phyloP scores from a whole-genome alignment of 31 red algal species.

The Bonnemaisonia californica region DNA sequence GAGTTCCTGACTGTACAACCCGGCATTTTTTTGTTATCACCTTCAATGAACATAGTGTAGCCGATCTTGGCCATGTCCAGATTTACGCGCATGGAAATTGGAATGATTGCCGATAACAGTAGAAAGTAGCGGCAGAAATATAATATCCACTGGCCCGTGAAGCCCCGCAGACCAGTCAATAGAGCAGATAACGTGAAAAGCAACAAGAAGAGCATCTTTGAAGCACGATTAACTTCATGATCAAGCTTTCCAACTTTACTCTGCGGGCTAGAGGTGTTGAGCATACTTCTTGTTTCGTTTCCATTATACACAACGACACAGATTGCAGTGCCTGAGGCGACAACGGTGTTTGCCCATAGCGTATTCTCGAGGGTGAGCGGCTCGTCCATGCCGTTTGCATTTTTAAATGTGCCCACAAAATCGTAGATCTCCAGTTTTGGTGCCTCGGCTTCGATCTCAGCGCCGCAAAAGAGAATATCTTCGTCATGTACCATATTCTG shows the following conservation, averaged over 20 bases:
- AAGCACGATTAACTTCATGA: conserved; percentile 86
- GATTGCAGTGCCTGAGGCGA: conserved; percentile 84
- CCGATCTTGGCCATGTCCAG: conserved; percentile 94
- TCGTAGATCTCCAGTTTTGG: conserved; percentile 92
- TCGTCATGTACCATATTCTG: conserved; percentile 72
- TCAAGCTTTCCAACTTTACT: conserved; percentile 95
- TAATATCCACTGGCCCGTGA: conserved; percentile 78
- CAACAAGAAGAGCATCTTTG: conserved; percentile 92
- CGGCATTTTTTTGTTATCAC: conserved; percentile 69
- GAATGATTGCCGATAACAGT: conserved; percentile 92
- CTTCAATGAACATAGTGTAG: conserved; percentile 84
- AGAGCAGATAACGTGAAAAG: conserved; percentile 76
- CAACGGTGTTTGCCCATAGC: conserved; percentile 93
- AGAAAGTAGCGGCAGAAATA: conserved; percentile 95
- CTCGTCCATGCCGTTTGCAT: conserved; percentile 63
- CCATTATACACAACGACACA: conserved; percentile 91
- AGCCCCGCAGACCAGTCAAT: conserved; percentile 77
- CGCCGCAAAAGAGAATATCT: conserved; percentile 46
- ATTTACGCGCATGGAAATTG: conserved; percentile 95
- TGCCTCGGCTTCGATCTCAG: conserved; percentile 73
- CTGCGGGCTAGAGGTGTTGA: conserved; percentile 79
- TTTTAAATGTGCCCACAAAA: conserved; percentile 86
- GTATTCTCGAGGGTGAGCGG: conserved; percentile 90
- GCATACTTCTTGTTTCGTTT: conserved; percentile 74
- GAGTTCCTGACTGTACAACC: conserved; percentile 84